phyloP scores from a whole-genome alignment of 2,329 filamentous ascomycete genomes.

The Sclerotinia subarctica region DNA sequence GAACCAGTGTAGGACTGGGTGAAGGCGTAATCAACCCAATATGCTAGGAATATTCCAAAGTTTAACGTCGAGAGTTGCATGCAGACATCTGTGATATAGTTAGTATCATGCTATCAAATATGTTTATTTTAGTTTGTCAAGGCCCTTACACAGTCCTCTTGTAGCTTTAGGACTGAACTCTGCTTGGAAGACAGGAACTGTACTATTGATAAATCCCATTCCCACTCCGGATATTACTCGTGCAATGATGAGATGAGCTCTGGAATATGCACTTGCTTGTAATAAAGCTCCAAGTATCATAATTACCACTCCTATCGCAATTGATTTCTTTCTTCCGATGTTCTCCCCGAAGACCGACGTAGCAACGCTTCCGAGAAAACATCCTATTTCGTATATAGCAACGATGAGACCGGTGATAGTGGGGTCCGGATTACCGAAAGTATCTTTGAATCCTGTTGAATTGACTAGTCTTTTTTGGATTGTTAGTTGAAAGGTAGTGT shows the following conservation, averaged over 20 bases:
- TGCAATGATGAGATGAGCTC: constrained; percentile 53
- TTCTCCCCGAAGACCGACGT: constrained; percentile 50
- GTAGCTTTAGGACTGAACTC: constrained; percentile 44
- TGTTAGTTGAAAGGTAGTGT: not conserved
- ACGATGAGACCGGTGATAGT: constrained; percentile 48
- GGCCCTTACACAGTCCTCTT: constrained; percentile 36
- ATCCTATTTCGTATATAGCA: constrained; percentile 49
- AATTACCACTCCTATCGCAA: constrained; percentile 53
- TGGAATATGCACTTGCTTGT: constrained; percentile 42
- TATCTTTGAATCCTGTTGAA: constrained; percentile 42
- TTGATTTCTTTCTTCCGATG: constrained; percentile 54
- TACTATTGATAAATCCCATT: constrained; percentile 45
- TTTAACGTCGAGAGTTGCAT: constrained; percentile 49
- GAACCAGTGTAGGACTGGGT: constrained; percentile 48
- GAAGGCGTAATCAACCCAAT: constrained; percentile 59
- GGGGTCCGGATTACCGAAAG: constrained; percentile 42
- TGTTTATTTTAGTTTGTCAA: too few species aligned
- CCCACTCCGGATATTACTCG: constrained; percentile 48
- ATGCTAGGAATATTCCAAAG: constrained; percentile 56
- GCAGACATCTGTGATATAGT: constrained; percentile 41
- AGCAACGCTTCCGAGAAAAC: constrained; percentile 49
- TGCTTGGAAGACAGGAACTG: constrained; percentile 54
- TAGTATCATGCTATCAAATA: not conserved
- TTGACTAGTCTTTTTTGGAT: constrained; percentile 37
- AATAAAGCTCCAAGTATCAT: constrained; percentile 54